Evolutionary conservation across 495 filamentous ascomycete species (phyloP).

Genomic region (Ascobolus immersus): DNA sequence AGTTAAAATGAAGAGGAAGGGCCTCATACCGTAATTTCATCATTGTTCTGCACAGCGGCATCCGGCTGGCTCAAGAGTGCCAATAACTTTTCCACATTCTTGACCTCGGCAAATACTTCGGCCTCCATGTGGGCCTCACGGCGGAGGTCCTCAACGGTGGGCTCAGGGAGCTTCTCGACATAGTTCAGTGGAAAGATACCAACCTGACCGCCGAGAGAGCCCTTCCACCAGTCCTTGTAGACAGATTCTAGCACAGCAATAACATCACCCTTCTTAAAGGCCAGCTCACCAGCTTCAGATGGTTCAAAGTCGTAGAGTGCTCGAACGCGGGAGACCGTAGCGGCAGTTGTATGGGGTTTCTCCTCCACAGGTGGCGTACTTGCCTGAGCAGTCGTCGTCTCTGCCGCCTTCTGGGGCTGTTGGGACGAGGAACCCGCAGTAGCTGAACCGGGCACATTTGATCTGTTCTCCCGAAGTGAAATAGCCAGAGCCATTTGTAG

Average conservation of each 20-base stretch:
- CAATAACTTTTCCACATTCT: slow-evolving; percentile 92
- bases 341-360: slow-evolving; percentile 80
- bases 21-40: slow-evolving; percentile 55
- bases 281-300: slow-evolving; percentile 76
- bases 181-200: slow-evolving; percentile 98
- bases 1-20: neutral
- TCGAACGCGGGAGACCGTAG: slow-evolving; percentile 80
- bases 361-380: slow-evolving; percentile 18
- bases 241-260: slow-evolving; percentile 94
- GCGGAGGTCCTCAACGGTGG: slow-evolving; percentile 81
- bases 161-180: slow-evolving; percentile 88
- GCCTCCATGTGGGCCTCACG: slow-evolving; percentile 91
- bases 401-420: slow-evolving; percentile 16
- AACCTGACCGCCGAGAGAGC: slow-evolving; percentile 73
- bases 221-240: slow-evolving; percentile 99
- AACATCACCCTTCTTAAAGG: slow-evolving; percentile 88
- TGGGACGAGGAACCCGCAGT: slow-evolving; percentile 4
- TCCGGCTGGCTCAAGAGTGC: slow-evolving; percentile 85
- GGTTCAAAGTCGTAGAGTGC: slow-evolving; percentile 88
- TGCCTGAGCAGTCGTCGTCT: slow-evolving; percentile 22
- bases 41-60: slow-evolving; percentile 63
- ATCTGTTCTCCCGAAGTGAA: slow-evolving; percentile 53
- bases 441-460: slow-evolving; percentile 13
- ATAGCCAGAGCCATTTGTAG: slow-evolving; percentile 85
- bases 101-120: slow-evolving; percentile 94